These are phyloP conservation scores for Fusarium foetens DNA, from an alignment of 2,329 filamentous ascomycete genomes.

Conservation along the genomic window DNA sequence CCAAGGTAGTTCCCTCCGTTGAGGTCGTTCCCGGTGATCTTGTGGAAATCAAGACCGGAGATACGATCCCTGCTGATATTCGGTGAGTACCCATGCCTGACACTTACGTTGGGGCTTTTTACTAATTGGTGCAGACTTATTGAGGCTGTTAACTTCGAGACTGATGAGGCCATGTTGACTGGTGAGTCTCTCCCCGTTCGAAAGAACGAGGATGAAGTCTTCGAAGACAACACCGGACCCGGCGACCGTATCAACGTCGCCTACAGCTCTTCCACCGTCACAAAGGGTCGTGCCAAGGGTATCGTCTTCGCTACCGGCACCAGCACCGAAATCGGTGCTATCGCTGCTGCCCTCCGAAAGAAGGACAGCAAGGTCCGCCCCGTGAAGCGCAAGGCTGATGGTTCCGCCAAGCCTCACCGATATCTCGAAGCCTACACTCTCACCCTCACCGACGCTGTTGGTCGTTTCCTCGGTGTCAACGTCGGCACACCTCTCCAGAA, in stretches of 20 bases:
- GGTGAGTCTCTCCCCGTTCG: slow-evolving; percentile 70
- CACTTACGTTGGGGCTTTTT: slow-evolving; percentile 44
- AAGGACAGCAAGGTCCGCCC: slow-evolving; percentile 62
- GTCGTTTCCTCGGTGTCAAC: slow-evolving; percentile 73
- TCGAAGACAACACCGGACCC: slow-evolving; percentile 52
- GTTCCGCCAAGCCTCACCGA: slow-evolving; percentile 63
- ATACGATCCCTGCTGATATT: slow-evolving; percentile 69
- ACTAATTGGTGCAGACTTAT: slow-evolving; percentile 62
- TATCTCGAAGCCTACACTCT: slow-evolving; percentile 58
- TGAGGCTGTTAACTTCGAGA: slow-evolving; percentile 72
- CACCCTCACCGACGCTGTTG: slow-evolving; percentile 67
- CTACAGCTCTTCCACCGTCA: slow-evolving; percentile 71
- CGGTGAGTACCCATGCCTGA: slow-evolving; percentile 58
- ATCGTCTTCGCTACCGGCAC: slow-evolving; percentile 72
- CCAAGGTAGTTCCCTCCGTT: slow-evolving; percentile 51
- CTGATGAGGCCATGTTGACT: slow-evolving; percentile 72
- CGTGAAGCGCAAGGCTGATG: slow-evolving; percentile 63
- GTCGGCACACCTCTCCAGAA: slow-evolving; percentile 76
- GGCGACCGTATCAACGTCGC: slow-evolving; percentile 71
- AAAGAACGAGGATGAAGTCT: slow-evolving; percentile 60
- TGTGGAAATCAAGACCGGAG: slow-evolving; percentile 64
- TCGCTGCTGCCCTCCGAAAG: slow-evolving; percentile 60
- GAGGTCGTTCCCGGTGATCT: slow-evolving; percentile 68
- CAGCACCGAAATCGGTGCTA: slow-evolving; percentile 70
- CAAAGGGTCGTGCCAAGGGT: slow-evolving; percentile 68